Base-by-base conservation (phyloP, 116 monocot genomes). In the Iris pallida region DNA sequence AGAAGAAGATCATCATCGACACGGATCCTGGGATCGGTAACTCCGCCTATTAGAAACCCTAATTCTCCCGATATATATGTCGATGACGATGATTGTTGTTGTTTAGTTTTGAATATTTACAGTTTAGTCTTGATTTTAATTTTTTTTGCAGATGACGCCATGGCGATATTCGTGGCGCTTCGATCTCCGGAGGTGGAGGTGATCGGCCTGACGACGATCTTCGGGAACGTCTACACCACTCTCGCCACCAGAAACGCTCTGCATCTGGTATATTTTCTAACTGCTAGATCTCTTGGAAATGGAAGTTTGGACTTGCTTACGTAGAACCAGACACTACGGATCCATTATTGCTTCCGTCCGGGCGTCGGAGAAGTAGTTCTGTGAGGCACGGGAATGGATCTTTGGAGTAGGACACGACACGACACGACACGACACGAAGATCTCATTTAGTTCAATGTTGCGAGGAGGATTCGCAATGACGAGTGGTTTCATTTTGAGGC, bases 1-100 rank as follows among this genome's bases (percentile, higher is more conserved):
- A 73, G 85, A 95, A 91, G 78, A 95, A 86, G 84, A 69, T 95
- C 70, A 82, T 95, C 73, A 91, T 95, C 82, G 95, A 95, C 84
- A 91, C 91, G 16, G 95, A 95, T 47, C 95, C 95, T 3, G 95
- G 95, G 52, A 84, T 91, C 68, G 91, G 95, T 86, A 71, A 74
- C 42, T 53, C 15, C 16, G 11, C 14, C 12, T 8, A 65, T 49
- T 16, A 4, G 12, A 6, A 47, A 43, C 11, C 8, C 60, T 19
- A 30, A 42, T 76, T 46, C n/a, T n/a, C n/a, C n/a, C n/a, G n/a
- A n/a, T n/a, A n/a, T n/a, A n/a, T 30, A 30, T 30, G 30, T 30
- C 30, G 30, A 30, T 30, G 30, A 30, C 3, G 30, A 59, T 48
- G 8, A 5, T 42, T 11, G 19, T 69, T 53, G 16, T 14, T 55